These are phyloP conservation scores for Cicer arietinum DNA, from an alignment of 306 rosid species.

Conservation along the genomic window DNA sequence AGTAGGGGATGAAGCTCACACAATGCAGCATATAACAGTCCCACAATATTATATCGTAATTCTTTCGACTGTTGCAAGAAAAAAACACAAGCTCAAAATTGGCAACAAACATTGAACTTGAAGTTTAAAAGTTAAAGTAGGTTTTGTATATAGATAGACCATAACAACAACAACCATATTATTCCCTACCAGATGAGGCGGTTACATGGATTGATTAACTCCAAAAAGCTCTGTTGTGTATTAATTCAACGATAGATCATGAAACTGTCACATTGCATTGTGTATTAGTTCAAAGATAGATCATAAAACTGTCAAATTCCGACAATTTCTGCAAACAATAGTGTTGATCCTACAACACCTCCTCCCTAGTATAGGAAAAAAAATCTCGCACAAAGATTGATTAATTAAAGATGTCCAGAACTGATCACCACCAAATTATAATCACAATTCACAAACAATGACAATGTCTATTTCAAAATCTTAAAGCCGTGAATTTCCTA, in stretches of 20 bases:
- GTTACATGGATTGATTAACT: background rate
- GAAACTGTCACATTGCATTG: background rate
- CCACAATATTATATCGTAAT: background rate
- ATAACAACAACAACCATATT: background rate
- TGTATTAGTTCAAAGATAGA: background rate
- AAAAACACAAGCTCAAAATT: background rate
- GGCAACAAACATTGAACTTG: background rate
- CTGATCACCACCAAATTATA: background rate
- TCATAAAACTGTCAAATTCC: background rate
- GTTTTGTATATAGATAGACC: background rate
- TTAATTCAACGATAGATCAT: background rate
- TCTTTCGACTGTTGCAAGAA: background rate
- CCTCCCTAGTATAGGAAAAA: no score
- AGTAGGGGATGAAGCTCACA: conserved; percentile 2
- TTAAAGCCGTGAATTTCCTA: background rate
- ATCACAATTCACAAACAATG: background rate
- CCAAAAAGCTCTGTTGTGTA: background rate
- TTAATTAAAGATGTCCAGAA: background rate
- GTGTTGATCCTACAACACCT: no score
- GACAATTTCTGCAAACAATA: no score
- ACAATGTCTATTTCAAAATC: background rate
- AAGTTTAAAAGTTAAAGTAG: background rate
- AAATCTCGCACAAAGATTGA: no score
- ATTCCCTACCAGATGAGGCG: background rate
- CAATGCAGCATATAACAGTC: background rate